phyloP scores from a whole-genome alignment of 768 basidiomycete species.

The Pulveroboletus sp. region DNA sequence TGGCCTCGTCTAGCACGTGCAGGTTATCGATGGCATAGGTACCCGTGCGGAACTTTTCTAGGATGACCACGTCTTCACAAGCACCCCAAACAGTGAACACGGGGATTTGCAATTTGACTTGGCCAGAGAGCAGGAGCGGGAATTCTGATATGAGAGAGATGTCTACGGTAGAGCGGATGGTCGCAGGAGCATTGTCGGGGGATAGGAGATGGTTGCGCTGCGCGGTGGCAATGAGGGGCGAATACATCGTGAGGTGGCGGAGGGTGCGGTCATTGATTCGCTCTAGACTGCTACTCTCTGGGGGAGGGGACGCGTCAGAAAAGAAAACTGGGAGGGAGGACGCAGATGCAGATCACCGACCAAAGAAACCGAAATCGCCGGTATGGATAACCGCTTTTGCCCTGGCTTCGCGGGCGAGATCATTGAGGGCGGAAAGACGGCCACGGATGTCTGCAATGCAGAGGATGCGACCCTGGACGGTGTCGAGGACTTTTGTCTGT shows the following conservation, averaged over 20 bases:
- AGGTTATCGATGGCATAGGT: conserved; percentile 85
- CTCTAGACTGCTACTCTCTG: conserved; percentile 76
- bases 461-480: conserved; percentile 78
- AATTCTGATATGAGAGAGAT: conserved; percentile 89
- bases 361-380: conserved; percentile 99
- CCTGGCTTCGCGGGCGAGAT: conserved; percentile 82
- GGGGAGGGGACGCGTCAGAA: conserved; percentile 16
- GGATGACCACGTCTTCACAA: conserved; percentile 88
- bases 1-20: conserved; percentile 90
- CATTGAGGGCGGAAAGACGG: conserved; percentile 81
- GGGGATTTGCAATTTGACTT: conserved; percentile 86
- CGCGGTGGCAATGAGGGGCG: conserved; percentile 81
- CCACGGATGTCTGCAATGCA: conserved; percentile 95
- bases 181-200: conserved; percentile 60
- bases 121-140: conserved; percentile 82
- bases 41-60: conserved; percentile 88
- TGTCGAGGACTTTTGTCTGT: conserved; percentile 75
- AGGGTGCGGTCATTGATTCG: conserved; percentile 94
- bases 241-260: conserved; percentile 94
- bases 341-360: conserved; percentile 35
- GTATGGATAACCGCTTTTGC: conserved; percentile 95
- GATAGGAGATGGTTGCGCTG: conserved; percentile 76
- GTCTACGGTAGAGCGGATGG: conserved; percentile 69
- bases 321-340: background rate
- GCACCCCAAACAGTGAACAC: conserved; percentile 97